phyloP scores from a whole-genome alignment of 371 early-diverging fungal genomes.

The Apophysomyces ossiformis region DNA sequence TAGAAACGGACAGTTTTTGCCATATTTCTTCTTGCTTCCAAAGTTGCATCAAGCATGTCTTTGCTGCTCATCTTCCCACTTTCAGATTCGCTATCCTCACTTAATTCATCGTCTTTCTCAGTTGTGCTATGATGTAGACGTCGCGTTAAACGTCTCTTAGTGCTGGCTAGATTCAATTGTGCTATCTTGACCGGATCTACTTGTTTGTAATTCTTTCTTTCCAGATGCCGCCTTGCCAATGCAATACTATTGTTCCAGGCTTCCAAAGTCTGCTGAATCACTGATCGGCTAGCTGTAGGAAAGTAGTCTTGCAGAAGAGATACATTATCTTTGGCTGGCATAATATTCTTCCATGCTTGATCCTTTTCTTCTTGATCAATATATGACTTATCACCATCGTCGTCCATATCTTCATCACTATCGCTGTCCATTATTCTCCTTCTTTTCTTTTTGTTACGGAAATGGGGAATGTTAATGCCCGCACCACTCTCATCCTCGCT shows the following conservation, averaged over 20 bases:
- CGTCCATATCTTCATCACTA: not conserved
- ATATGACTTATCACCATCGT: not conserved
- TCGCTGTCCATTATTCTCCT: constrained; percentile 1
- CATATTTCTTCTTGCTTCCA: constrained; percentile 38
- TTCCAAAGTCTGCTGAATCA: not conserved
- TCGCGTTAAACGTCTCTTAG: constrained; percentile 2
- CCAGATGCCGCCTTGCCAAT: not conserved
- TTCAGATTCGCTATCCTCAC: not conserved
- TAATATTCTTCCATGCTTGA: not conserved
- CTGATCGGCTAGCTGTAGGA: not conserved
- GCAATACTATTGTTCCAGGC: not conserved
- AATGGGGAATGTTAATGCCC: not conserved
- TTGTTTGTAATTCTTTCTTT: not conserved
- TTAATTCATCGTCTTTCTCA: not conserved
- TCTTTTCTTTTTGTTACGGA: not conserved
- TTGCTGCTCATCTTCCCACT: too few relatives aligned
- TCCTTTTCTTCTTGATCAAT: constrained; percentile 7
- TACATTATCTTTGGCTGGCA: constrained; percentile 3
- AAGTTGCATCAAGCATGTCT: constrained; percentile 1
- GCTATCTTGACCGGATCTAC: not conserved
- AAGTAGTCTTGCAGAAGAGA: not conserved
- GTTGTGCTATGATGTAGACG: not conserved
- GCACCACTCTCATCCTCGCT: not conserved
- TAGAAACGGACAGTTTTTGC: constrained; percentile 65
- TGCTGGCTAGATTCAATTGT: not conserved